phyloP scores from a whole-genome alignment of 2,329 filamentous ascomycete species.

The Fusarium torreyae region DNA sequence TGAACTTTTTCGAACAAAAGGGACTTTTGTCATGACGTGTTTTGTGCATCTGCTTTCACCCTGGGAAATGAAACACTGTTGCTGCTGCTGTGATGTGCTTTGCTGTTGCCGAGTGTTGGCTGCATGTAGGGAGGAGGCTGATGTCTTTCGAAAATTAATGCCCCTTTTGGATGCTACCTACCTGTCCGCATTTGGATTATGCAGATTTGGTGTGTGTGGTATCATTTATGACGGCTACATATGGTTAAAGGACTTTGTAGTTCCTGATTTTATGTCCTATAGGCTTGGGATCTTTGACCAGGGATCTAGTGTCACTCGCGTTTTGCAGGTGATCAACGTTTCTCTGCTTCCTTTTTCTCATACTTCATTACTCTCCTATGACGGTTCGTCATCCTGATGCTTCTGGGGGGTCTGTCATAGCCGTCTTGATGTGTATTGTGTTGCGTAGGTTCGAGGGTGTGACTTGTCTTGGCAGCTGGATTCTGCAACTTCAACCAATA shows the following conservation, averaged over 20 bases:
- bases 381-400: not conserved
- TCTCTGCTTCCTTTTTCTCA: not conserved
- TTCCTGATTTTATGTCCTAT: not conserved
- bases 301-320: constrained; percentile 23
- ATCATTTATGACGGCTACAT: not conserved
- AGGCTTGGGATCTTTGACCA: not conserved
- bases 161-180: constrained; percentile 25
- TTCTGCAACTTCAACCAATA: not conserved
- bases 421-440: not conserved
- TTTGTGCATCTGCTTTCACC: constrained; percentile 6
- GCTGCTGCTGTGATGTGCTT: not conserved
- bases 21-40: constrained; percentile 38
- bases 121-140: constrained; percentile 9
- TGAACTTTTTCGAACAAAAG: constrained; percentile 4
- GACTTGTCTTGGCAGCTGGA: not conserved
- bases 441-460: not conserved
- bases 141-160: constrained; percentile 22
- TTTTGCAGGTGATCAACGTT: constrained; percentile 3
- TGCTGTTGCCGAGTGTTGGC: constrained; percentile 2
- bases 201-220: not conserved
- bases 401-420: not conserved
- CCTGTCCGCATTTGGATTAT: not conserved
- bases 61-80: constrained; percentile 2
- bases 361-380: not conserved
- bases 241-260: not conserved